Conservation (phyloP, 495 filamentous ascomycete species). For the Thermochaetoides thermophila region DNA sequence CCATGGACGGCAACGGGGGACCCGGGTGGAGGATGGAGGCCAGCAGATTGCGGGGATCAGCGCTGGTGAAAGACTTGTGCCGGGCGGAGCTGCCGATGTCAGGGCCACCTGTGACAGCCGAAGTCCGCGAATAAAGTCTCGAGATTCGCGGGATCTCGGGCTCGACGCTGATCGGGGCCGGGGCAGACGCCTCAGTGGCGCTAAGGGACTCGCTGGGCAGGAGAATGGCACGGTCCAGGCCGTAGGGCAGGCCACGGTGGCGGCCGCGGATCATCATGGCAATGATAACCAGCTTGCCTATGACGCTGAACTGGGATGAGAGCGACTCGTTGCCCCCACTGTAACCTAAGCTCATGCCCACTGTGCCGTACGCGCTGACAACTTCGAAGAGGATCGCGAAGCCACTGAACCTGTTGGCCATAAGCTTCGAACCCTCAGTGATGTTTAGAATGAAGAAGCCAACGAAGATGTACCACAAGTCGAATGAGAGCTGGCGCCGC, state of each 20-base stretch:
- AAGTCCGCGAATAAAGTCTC: conserved; percentile 39
- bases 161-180: no score
- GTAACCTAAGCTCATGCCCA: conserved; percentile 80
- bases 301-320: conserved; percentile 55
- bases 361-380: conserved; percentile 86
- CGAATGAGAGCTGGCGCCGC: conserved; percentile 79
- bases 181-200: conserved; percentile 48
- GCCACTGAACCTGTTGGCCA: conserved; percentile 56
- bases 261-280: conserved; percentile 87
- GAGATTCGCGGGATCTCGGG: no score
- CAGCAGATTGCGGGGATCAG: conserved; percentile 19
- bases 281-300: conserved; percentile 85
- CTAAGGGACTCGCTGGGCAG: conserved; percentile 69
- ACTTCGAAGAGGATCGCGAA: conserved; percentile 83
- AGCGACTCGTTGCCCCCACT: conserved; percentile 61
- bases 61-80: conserved; percentile 12
- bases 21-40: conserved; percentile 26
- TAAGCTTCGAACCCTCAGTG: conserved; percentile 48
- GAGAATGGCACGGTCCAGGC: conserved; percentile 79
- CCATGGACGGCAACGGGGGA: conserved; percentile 15
- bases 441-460: conserved; percentile 81
- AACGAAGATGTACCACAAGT: conserved; percentile 86
- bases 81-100: conserved; percentile 11
- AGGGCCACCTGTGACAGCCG: conserved; percentile 18
- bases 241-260: conserved; percentile 83